These are phyloP conservation scores for Linum usitatissimum DNA, from an alignment of 345 rosid genomes.

Conservation along the genomic window DNA sequence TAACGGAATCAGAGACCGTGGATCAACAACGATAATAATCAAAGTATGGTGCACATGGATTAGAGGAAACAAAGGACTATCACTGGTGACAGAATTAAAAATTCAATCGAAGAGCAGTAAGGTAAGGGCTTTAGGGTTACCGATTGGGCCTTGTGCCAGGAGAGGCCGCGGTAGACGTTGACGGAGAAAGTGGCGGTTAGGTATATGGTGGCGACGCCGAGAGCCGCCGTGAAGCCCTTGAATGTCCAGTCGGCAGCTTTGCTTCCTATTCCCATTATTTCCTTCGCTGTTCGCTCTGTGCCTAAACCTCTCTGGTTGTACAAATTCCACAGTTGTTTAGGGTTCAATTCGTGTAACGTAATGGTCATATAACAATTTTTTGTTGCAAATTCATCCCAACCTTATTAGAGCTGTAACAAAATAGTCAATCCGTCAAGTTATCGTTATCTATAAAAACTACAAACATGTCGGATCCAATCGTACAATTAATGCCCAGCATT, in stretches of 20 bases:
- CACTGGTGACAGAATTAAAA: background rate
- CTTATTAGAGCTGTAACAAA: too few species aligned
- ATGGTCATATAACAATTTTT: too few species aligned
- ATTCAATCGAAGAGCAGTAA: background rate
- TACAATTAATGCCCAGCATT: too few species aligned
- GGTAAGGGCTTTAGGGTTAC: conserved; percentile 16
- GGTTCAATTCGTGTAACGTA: too few species aligned
- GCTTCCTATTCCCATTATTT: conserved; percentile 36
- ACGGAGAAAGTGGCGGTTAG: conserved; percentile 64
- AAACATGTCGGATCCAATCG: too few species aligned
- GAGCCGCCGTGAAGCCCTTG: conserved; percentile 68
- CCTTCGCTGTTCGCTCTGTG: background rate
- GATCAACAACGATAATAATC: background rate
- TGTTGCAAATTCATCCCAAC: too few species aligned
- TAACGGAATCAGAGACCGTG: background rate
- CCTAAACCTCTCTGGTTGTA: background rate
- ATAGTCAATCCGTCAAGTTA: too few species aligned
- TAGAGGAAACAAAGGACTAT: background rate
- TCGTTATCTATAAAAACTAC: too few species aligned
- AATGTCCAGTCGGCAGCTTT: conserved; percentile 63
- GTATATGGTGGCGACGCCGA: conserved; percentile 63
- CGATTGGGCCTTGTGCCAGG: conserved; percentile 72
- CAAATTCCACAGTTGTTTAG: background rate
- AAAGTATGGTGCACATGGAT: background rate
- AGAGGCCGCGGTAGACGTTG: conserved; percentile 62